A percentile compares a stretch with the other conserved stretches of the same genome.
phyloP scores from a whole-genome alignment of 176 grass and related monocot species.

The Eragrostis nindensis region DNA sequence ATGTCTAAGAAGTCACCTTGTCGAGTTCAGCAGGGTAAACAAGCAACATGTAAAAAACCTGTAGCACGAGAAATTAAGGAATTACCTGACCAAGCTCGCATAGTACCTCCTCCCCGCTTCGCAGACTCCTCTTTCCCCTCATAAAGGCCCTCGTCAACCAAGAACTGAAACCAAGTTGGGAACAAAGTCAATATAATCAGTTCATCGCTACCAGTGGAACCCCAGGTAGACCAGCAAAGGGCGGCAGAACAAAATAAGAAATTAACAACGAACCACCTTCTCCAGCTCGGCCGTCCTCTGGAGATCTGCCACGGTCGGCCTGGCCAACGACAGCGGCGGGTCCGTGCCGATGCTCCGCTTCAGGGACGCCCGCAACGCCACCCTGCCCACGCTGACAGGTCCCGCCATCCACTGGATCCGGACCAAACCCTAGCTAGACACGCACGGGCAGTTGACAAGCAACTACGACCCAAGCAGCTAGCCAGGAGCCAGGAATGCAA shows the following conservation, averaged over 20 bases:
- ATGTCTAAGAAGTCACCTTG: constrained; percentile 5
- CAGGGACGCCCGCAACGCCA: constrained; percentile 33
- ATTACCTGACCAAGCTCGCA: constrained; percentile 71
- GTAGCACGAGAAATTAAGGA: neutral
- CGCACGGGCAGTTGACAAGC: neutral
- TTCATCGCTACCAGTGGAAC: too few relatives aligned
- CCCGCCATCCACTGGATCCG: constrained; percentile 44
- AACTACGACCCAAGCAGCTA: neutral
- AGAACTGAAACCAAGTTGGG: constrained; percentile 47
- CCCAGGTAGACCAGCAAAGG: too few relatives aligned
- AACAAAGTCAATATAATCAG: neutral
- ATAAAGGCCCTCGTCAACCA: constrained; percentile 74
- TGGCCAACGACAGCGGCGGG: constrained; percentile 60
- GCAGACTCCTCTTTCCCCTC: constrained; percentile 70
- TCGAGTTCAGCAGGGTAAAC: neutral
- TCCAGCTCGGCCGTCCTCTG: constrained; percentile 74
- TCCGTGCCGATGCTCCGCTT: constrained; percentile 68
- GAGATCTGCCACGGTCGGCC: constrained; percentile 68
- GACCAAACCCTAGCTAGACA: neutral
- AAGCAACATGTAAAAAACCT: neutral
- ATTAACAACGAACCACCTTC: constrained; percentile 46
- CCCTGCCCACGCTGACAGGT: constrained; percentile 39
- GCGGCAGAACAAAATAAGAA: neutral
- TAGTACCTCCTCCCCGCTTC: constrained; percentile 77
- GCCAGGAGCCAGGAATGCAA: too few relatives aligned